Evolutionary conservation across 2,329 filamentous ascomycete genomes (phyloP).

Genomic region (Davidsoniella virescens): DNA sequence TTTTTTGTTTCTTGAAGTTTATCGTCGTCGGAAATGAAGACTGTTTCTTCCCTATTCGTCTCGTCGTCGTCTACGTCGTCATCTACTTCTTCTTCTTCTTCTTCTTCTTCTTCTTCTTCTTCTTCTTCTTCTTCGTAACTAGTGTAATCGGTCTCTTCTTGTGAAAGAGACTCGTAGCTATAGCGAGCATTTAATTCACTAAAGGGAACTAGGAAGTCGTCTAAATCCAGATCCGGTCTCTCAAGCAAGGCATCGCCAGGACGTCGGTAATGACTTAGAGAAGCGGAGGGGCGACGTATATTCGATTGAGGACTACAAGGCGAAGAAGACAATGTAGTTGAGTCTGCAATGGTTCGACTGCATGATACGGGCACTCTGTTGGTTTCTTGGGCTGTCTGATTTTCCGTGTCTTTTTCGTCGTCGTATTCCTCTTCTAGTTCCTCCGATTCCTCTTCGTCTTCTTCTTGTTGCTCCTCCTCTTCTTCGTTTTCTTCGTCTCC

Average conservation of each 20-base stretch:
- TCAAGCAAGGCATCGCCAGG: no score
- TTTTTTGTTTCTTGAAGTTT: neutral
- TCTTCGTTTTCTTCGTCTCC: neutral
- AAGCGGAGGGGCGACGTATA: no score
- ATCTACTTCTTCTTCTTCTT: neutral
- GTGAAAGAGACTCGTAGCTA: neutral
- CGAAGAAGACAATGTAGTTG: conserved; percentile 8
- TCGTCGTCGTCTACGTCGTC: neutral
- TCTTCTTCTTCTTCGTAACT: conserved; percentile 1
- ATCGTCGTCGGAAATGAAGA: no score
- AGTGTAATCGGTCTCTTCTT: neutral
- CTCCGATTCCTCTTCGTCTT: neutral
- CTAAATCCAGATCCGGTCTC: no score
- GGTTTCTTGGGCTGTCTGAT: neutral
- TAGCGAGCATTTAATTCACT: neutral
- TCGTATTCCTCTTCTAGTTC: neutral
- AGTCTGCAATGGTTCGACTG: conserved; percentile 17
- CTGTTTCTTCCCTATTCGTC: neutral
- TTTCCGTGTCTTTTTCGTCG: conserved; percentile 1
- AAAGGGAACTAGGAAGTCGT: no score
- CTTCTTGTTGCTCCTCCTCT: neutral
- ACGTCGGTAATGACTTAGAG: no score
- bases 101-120: neutral
- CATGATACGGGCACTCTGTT: neutral
- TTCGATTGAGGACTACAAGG: no score